Evolutionary conservation across 2,329 filamentous ascomycete genomes (phyloP).

Genomic region (Phialophora tarda): DNA sequence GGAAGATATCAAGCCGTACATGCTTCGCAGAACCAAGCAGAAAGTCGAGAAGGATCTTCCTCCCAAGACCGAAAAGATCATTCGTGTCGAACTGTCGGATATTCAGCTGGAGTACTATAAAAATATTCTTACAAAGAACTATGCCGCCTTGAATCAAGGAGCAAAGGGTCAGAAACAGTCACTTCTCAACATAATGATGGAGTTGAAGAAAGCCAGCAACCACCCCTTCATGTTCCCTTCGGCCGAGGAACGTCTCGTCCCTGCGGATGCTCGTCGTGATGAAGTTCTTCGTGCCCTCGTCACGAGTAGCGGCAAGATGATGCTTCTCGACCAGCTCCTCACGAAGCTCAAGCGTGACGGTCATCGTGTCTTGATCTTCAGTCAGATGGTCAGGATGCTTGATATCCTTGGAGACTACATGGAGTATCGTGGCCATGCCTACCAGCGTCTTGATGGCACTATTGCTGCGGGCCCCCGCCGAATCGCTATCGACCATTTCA

Average conservation of each 20-base stretch:
- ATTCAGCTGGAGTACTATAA: slow-evolving; percentile 98
- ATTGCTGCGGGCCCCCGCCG: slow-evolving; percentile 86
- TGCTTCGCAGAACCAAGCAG: slow-evolving; percentile 93
- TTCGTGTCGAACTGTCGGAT: slow-evolving; percentile 94
- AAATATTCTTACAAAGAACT: slow-evolving; percentile 96
- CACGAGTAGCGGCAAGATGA: slow-evolving; percentile 99
- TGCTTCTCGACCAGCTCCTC: slow-evolving; percentile 93
- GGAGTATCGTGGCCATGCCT: slow-evolving; percentile 89
- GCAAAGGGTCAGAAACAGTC: slow-evolving; percentile 92
- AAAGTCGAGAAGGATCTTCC: slow-evolving; percentile 96
- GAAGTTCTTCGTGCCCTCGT: slow-evolving; percentile 92
- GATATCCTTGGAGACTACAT: slow-evolving; percentile 96
- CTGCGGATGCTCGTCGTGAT: slow-evolving; percentile 79
- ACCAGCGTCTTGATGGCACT: slow-evolving; percentile 92
- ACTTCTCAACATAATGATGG: slow-evolving; percentile 98
- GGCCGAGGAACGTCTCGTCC: slow-evolving; percentile 86
- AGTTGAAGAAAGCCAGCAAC: slow-evolving; percentile 98
- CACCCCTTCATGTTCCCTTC: slow-evolving; percentile 98
- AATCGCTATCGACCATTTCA: slow-evolving; percentile 97
- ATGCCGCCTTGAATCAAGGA: slow-evolving; percentile 89
- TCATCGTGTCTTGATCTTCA: slow-evolving; percentile 96
- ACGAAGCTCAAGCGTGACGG: slow-evolving; percentile 91
- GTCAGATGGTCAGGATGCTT: slow-evolving; percentile 99
- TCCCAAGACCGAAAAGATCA: slow-evolving; percentile 98
- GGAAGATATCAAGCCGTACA: slow-evolving; percentile 86